Evolutionary conservation across 495 filamentous ascomycete species (phyloP).

Genomic region (Talaromyces wortmannii): DNA sequence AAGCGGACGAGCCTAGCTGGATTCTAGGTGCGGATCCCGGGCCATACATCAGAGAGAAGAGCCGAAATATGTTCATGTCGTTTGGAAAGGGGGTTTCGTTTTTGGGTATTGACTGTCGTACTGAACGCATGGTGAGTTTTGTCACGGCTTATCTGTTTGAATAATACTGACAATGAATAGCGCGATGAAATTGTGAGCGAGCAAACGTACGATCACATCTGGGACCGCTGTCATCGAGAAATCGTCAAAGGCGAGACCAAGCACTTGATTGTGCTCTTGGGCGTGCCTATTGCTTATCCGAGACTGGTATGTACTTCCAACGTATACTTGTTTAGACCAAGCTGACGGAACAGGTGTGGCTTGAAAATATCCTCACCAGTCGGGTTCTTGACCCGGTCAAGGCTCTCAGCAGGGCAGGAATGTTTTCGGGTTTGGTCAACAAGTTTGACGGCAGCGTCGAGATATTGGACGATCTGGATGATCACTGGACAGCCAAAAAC

Average conservation of each 20-base stretch:
- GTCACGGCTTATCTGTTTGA: background rate
- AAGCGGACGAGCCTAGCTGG: conserved; percentile 86
- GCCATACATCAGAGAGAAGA: conserved; percentile 83
- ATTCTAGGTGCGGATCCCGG: conserved; percentile 69
- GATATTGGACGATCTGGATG: conserved; percentile 85
- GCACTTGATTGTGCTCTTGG: conserved; percentile 80
- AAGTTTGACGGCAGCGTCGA: conserved; percentile 89
- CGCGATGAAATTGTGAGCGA: conserved; percentile 72
- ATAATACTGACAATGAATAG: conserved; percentile 25
- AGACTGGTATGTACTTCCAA: conserved; percentile 55
- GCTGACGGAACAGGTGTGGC: conserved; percentile 44
- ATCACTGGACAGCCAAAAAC: conserved; percentile 95
- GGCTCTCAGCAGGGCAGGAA: conserved; percentile 72
- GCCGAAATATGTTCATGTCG: conserved; percentile 78
- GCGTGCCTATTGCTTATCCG: conserved; percentile 89
- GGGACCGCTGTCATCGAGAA: conserved; percentile 75
- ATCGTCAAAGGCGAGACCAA: conserved; percentile 77
- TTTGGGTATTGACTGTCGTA: conserved; percentile 84
- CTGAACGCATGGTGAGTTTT: conserved; percentile 63
- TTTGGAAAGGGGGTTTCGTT: conserved; percentile 74
- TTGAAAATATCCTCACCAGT: conserved; percentile 72
- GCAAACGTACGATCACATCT: conserved; percentile 74
- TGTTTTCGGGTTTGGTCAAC: conserved; percentile 78
- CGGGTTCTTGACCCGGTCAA: conserved; percentile 80
- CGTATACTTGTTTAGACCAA: conserved; percentile 27